Base-by-base conservation (phyloP, 345 rosid species). In the Draba incana region DNA sequence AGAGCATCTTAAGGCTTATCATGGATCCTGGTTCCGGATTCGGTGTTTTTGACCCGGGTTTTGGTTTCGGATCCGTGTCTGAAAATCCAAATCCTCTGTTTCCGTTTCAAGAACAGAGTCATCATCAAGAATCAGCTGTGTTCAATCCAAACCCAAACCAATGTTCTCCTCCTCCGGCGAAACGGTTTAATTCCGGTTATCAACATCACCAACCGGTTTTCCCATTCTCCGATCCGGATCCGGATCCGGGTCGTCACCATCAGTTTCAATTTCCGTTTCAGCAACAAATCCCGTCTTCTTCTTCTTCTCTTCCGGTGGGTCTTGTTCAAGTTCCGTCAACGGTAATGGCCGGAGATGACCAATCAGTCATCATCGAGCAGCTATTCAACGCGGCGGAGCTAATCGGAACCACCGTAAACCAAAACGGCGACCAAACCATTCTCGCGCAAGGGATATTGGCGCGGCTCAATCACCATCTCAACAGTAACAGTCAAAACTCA, bases 381-480 rank as follows among this genome's bases (percentile, higher is more conserved):
- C 79, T 92, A 50, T 85, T 84, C 78, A 85, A 86, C 84, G 88
- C 92, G 41, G 86, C 93, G 78, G 98, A 92, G 84, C 86, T 92
- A 64, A 85, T 92, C 75, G 93, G 83, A 80, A 79, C 88, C 44
- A 41, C 24, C 24, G 68, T 28, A 45, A 64, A 47, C 54, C 55
- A 30, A 23, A 46, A 55, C 65, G 72, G 71, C 72, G 87, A 88
- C 74, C 85, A 88, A 62, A 78, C 75, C 80, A 74, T 75, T 78
- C 97, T 78, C 96, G 99, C 99, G 89, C 98, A 91, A 84, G 99
- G 85, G 98, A 94, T 94, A 94, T 94, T 94, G 99, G 99, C 99
- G 98, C 99, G 99, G 98, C 99, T 94, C 98, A 94, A 94, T 94
- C 99, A 94, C 80, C 93, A 87, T 91, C 96, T 88, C 96, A 87